Evolutionary conservation across 2,329 filamentous ascomycete species (phyloP).

Genomic region (Alternaria ethzedia): DNA sequence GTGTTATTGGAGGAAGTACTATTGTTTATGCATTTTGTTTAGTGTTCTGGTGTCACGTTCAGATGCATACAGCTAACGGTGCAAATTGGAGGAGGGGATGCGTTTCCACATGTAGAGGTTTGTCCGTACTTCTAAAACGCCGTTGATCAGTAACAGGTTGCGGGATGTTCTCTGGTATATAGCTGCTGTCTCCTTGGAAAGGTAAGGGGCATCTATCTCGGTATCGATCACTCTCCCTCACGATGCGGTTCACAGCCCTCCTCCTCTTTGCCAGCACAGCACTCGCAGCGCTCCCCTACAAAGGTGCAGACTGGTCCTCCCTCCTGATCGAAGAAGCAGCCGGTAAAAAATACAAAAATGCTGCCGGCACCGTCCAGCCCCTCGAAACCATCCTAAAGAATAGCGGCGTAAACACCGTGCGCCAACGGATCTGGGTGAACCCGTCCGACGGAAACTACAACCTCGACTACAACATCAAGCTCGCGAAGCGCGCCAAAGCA

Average conservation of each 20-base stretch:
- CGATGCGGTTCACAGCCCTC: constrained; percentile 37
- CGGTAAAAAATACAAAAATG: constrained; percentile 67
- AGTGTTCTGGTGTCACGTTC: not conserved
- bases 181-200: not conserved
- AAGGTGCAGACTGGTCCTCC: constrained; percentile 75
- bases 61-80: not conserved
- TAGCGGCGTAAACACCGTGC: constrained; percentile 71
- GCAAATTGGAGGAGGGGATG: not conserved
- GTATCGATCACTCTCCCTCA: constrained; percentile 2
- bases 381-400: constrained; percentile 68
- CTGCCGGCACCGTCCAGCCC: constrained; percentile 58
- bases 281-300: constrained; percentile 63
- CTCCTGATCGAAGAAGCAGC: constrained; percentile 66
- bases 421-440: constrained; percentile 76
- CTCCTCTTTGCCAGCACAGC: constrained; percentile 29
- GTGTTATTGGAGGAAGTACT: constrained; percentile 14
- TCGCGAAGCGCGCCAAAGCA: constrained; percentile 69
- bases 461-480: constrained; percentile 71
- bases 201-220: not conserved
- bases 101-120: not conserved
- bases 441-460: constrained; percentile 67
- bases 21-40: not conserved
- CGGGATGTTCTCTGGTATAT: not conserved
- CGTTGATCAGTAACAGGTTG: not conserved
- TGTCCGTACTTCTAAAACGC: not conserved